phyloP scores from a whole-genome alignment of 2,329 filamentous ascomycete species.

The Fusarium dimerum region DNA sequence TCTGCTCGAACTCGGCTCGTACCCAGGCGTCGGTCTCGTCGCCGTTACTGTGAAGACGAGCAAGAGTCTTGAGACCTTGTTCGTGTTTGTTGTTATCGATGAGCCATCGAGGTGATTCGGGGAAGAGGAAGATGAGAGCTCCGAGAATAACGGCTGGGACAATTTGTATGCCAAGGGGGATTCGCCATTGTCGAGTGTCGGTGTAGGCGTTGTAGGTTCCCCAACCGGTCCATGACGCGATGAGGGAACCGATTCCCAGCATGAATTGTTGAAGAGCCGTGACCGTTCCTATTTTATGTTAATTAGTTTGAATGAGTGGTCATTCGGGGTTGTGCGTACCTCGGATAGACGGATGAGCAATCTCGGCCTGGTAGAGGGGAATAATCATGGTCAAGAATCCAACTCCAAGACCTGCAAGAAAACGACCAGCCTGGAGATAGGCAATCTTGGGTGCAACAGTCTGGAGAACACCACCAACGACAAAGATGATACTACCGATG shows the following conservation, averaged over 20 bases:
- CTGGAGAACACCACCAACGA: slow-evolving; percentile 70
- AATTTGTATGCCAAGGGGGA: slow-evolving; percentile 64
- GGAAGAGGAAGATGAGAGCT: slow-evolving; percentile 66
- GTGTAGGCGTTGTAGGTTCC: slow-evolving; percentile 32
- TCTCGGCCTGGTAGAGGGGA: slow-evolving; percentile 73
- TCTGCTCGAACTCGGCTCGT: slow-evolving; percentile 68
- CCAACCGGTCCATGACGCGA: slow-evolving; percentile 73
- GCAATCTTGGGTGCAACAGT: slow-evolving; percentile 60
- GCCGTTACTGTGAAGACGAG: slow-evolving; percentile 68
- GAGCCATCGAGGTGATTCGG: slow-evolving; percentile 73
- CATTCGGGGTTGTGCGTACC: slow-evolving; percentile 44
- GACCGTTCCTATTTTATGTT: slow-evolving; percentile 39
- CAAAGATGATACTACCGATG: slow-evolving; percentile 67
- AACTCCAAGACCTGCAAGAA: slow-evolving; percentile 64
- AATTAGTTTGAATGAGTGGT: not conserved
- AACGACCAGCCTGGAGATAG: slow-evolving; percentile 71
- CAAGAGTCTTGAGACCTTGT: slow-evolving; percentile 64
- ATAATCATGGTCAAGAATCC: slow-evolving; percentile 40
- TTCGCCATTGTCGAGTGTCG: slow-evolving; percentile 34
- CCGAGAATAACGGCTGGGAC: slow-evolving; percentile 65
- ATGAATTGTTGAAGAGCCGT: slow-evolving; percentile 80
- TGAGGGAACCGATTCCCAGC: slow-evolving; percentile 72
- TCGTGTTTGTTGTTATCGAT: slow-evolving; percentile 67
- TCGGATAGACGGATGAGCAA: slow-evolving; percentile 75
- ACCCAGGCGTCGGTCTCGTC: slow-evolving; percentile 68